Percentiles rank a stretch among this genome's conserved stretches.
These are phyloP conservation scores for Dactylellina drechsleri DNA, from an alignment of 2,329 filamentous ascomycete species.

Conservation along the genomic window DNA sequence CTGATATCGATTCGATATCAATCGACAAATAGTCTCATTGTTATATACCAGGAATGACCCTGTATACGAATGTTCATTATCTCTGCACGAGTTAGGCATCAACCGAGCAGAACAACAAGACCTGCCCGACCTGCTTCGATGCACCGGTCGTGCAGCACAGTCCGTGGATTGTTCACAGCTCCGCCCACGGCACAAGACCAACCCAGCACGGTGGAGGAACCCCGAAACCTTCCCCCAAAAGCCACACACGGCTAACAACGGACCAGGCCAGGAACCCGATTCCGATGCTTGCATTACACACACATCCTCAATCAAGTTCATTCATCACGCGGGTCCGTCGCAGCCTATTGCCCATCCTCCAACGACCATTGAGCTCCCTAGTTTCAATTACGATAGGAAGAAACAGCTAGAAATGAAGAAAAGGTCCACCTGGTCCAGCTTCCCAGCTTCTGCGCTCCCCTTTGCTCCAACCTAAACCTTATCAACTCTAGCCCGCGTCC, in stretches of 20 bases:
- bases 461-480: slow-evolving; percentile 15
- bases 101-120: not conserved
- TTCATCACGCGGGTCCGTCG: slow-evolving; percentile 14
- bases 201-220: slow-evolving; percentile 17
- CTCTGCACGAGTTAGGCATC: slow-evolving; percentile 40
- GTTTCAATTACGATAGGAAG: slow-evolving; percentile 48
- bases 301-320: not conserved
- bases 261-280: slow-evolving; percentile 29
- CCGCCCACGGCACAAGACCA: slow-evolving; percentile 24
- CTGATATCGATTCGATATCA: not conserved
- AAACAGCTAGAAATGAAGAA: not conserved
- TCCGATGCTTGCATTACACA: no score
- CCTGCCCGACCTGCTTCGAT: slow-evolving; percentile 22
- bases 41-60: not conserved
- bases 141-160: slow-evolving; percentile 13
- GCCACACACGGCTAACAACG: slow-evolving; percentile 39
- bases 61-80: slow-evolving; percentile 3
- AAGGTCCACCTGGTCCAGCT: not conserved
- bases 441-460: slow-evolving; percentile 39
- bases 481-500: slow-evolving; percentile 17
- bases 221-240: slow-evolving; percentile 21
- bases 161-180: not conserved
- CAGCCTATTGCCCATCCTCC: slow-evolving; percentile 8
- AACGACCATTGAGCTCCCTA: slow-evolving; percentile 14
- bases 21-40: not conserved